Conservation (phyloP, 2,329 filamentous ascomycete genomes). For the Coleophoma cylindrospora region DNA sequence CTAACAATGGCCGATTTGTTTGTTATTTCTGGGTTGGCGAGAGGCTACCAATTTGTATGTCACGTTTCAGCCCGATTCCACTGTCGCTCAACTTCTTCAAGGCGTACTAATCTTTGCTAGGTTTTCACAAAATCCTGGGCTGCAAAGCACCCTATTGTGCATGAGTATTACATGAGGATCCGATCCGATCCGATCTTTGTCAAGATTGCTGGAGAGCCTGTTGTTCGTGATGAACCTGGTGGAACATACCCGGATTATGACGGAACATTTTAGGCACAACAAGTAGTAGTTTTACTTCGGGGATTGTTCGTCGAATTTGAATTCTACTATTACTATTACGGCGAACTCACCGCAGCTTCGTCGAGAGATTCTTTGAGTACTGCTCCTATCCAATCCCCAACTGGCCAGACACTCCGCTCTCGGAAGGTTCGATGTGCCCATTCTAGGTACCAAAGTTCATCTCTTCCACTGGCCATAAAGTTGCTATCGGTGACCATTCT, state of each 20-base stretch:
- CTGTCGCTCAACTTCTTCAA: too few relatives aligned
- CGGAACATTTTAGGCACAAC: neutral
- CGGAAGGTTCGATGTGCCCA: neutral
- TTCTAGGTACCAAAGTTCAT: neutral
- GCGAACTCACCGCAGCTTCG: neutral
- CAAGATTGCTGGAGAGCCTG: conserved; percentile 1
- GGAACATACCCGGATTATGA: conserved; percentile 1
- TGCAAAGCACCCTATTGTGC: neutral
- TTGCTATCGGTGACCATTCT: too few relatives aligned
- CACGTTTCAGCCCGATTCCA: too few relatives aligned
- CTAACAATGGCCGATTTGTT: conserved; percentile 1
- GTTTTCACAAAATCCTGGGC: neutral
- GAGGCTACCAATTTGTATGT: neutral
- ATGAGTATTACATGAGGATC: neutral
- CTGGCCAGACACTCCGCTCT: neutral
- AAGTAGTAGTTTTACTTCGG: neutral
- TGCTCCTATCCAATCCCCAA: neutral
- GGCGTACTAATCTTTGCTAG: neutral
- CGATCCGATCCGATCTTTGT: conserved; percentile 1
- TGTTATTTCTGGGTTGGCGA: neutral
- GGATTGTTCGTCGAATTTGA: neutral
- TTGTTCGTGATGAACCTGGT: neutral
- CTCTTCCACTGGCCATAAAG: too few relatives aligned
- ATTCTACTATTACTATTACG: neutral
- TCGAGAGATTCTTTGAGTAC: neutral